phyloP scores from a whole-genome alignment of 2,329 filamentous ascomycete species.

The Pseudocercospora musae region DNA sequence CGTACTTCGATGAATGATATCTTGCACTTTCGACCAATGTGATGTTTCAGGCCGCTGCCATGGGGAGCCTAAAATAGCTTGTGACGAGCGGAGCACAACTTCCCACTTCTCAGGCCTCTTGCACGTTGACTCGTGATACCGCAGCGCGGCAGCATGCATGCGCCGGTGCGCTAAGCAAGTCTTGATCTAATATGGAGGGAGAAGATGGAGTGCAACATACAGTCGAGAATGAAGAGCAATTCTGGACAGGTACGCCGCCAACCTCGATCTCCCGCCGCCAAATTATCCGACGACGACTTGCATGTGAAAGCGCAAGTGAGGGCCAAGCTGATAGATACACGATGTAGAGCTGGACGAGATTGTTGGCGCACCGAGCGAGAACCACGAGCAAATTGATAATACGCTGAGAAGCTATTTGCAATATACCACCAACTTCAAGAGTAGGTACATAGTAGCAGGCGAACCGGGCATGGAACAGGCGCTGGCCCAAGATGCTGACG shows the following conservation, averaged over 20 bases:
- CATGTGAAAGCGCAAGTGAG: conserved; percentile 9
- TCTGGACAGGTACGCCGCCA: conserved; percentile 71
- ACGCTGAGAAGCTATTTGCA: conserved; percentile 78
- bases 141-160: conserved; percentile 3
- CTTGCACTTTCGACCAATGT: neutral
- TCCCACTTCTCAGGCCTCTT: neutral
- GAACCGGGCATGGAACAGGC: neutral
- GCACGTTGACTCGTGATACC: neutral
- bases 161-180: neutral
- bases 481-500: conserved; percentile 16
- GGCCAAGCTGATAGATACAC: conserved; percentile 9
- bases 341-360: conserved; percentile 63
- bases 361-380: conserved; percentile 50
- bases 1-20: neutral
- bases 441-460: conserved; percentile 37
- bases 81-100: neutral
- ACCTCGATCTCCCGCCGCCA: neutral
- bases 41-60: neutral
- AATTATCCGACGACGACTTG: neutral
- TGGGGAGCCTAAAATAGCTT: neutral
- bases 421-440: conserved; percentile 70
- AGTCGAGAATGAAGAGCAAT: conserved; percentile 77
- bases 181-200: conserved; percentile 49
- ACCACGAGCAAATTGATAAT: conserved; percentile 73
- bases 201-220: conserved; percentile 58